Evolutionary conservation across 441 rosid genomes (phyloP).

Genomic region (Euphorbia neoarborescens): DNA sequence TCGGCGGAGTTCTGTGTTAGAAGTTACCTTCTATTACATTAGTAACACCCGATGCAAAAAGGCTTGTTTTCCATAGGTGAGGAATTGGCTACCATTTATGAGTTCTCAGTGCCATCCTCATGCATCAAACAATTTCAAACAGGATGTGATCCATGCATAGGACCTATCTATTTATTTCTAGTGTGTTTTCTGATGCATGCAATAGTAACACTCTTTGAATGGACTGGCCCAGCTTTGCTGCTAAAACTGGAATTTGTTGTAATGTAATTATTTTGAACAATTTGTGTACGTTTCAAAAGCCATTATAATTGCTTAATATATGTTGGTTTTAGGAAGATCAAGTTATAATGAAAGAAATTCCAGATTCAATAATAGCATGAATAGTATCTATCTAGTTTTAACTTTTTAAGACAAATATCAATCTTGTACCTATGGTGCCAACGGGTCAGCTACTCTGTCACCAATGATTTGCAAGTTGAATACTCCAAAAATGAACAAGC

Average conservation of each 20-base stretch:
- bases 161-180: background rate
- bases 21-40: background rate
- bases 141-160: background rate
- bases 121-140: background rate
- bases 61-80: background rate
- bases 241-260: too few species aligned
- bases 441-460: too few species aligned
- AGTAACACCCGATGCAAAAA: background rate
- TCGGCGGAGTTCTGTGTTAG: background rate
- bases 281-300: background rate
- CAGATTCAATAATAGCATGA: too few species aligned
- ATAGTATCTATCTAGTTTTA: too few species aligned
- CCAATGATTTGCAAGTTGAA: too few species aligned
- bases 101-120: background rate
- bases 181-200: background rate
- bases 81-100: background rate
- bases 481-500: too few species aligned
- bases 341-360: too few species aligned
- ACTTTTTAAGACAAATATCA: too few species aligned
- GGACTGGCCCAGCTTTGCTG: background rate
- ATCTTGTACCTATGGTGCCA: too few species aligned
- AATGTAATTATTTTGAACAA: background rate
- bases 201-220: background rate
- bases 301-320: background rate
- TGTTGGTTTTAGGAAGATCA: background rate